A percentile compares a stretch with the other conserved stretches of the same genome.
Evolutionary conservation across 345 rosid species (phyloP).

Genomic region (Eucalyptus regnans): DNA sequence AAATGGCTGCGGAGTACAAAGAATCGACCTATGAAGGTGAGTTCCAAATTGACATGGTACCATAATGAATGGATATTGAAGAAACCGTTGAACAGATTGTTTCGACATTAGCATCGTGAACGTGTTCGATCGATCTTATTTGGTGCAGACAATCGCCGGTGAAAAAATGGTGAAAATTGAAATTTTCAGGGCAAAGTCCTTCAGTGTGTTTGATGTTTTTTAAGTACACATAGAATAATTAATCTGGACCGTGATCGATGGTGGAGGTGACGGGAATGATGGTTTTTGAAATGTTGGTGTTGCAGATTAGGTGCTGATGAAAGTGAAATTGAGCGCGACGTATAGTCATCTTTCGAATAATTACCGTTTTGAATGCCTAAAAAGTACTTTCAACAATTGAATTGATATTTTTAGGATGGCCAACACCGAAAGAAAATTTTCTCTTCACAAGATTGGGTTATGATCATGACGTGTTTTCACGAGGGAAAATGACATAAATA

Average conservation of each 20-base stretch:
- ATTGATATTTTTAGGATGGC: neutral
- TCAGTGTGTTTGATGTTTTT: neutral
- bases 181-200: neutral
- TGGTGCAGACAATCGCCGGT: neutral
- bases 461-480: neutral
- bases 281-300: neutral
- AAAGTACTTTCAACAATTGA: neutral
- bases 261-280: neutral
- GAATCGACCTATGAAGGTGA: neutral
- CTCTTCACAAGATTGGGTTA: neutral
- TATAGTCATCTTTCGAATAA: neutral
- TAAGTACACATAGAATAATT: neutral
- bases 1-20: neutral
- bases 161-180: neutral
- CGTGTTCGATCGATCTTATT: neutral
- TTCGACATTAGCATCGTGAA: neutral
- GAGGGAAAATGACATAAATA: neutral
- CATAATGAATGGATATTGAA: neutral
- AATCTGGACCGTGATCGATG: neutral
- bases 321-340: neutral
- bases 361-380: fast-evolving
- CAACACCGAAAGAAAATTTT: neutral
- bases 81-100: neutral
- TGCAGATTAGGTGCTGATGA: neutral
- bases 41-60: neutral